Evolutionary conservation across 1,139 yeast species (phyloP).

Genomic region (Yamadazyma songkhlaensis): DNA sequence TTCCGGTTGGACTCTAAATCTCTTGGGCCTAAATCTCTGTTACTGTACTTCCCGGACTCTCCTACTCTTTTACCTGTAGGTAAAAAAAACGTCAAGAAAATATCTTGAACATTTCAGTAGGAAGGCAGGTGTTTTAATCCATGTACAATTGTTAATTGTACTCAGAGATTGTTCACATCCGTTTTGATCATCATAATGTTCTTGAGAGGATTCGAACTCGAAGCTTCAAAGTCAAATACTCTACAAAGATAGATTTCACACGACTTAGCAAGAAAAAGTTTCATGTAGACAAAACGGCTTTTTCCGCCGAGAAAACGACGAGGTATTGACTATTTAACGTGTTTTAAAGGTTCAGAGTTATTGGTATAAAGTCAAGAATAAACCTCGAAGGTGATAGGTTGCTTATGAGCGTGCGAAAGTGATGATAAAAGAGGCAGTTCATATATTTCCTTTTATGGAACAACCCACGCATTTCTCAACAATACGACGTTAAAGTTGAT

Average conservation of each 20-base stretch:
- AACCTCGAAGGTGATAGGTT: too few relatives aligned
- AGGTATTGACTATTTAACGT: too few relatives aligned
- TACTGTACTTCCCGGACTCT: neutral
- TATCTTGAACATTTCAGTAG: constrained; percentile 32
- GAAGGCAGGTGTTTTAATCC: constrained; percentile 53
- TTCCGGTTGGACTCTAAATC: too few relatives aligned
- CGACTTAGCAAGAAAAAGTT: neutral
- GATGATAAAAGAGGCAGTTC: too few relatives aligned
- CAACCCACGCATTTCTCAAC: neutral
- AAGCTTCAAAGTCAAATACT: constrained; percentile 9
- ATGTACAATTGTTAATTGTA: constrained; percentile 37
- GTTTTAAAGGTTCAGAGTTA: too few relatives aligned
- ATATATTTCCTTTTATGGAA: neutral
- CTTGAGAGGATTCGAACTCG: constrained; percentile 28
- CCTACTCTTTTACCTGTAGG: too few relatives aligned
- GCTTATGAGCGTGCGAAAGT: too few relatives aligned
- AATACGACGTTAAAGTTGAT: neutral
- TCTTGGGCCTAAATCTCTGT: too few relatives aligned
- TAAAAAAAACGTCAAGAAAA: neutral
- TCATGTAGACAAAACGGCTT: too few relatives aligned
- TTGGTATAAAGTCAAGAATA: too few relatives aligned
- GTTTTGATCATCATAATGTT: constrained; percentile 40
- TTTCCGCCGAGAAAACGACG: too few relatives aligned
- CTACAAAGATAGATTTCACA: constrained; percentile 6
- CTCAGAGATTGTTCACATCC: constrained; percentile 60